phyloP scores from a whole-genome alignment of 805 yeast species.

The Sugiyamaella lignohabitans region DNA sequence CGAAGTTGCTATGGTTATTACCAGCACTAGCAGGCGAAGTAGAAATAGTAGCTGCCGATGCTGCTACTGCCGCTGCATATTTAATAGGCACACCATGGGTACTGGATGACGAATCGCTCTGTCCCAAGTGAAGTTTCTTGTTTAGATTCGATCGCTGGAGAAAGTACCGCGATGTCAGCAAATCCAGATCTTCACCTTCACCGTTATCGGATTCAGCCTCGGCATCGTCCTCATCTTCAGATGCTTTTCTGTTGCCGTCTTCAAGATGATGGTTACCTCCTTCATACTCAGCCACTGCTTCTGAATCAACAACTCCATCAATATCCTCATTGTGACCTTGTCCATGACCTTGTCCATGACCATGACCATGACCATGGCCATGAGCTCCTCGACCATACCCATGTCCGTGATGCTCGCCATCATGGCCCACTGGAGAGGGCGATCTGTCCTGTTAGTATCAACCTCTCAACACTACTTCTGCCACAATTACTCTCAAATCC shows the following conservation, averaged over 20 bases:
- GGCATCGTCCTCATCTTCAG: constrained; percentile 3
- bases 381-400: not conserved
- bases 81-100: constrained; percentile 3
- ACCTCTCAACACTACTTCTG: not conserved
- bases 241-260: not conserved
- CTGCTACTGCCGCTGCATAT: constrained; percentile 1
- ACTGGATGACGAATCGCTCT: not conserved
- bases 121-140: constrained; percentile 1
- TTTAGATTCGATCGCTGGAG: constrained; percentile 4
- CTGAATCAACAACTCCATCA: not conserved
- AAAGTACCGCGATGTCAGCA: constrained; percentile 8
- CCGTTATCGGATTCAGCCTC: not conserved
- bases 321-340: not conserved
- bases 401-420: not conserved
- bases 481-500: not conserved
- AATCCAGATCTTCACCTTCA: constrained; percentile 3
- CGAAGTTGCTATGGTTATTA: no score
- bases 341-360: not conserved
- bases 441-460: no score
- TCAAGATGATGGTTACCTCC: not conserved
- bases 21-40: not conserved
- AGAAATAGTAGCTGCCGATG: not conserved
- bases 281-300: no score
- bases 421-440: not conserved
- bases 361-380: not conserved